Percentiles rank a stretch among this genome's conserved stretches.
phyloP scores from a whole-genome alignment of 1,139 yeast species.

The Debaryomyces udenii region DNA sequence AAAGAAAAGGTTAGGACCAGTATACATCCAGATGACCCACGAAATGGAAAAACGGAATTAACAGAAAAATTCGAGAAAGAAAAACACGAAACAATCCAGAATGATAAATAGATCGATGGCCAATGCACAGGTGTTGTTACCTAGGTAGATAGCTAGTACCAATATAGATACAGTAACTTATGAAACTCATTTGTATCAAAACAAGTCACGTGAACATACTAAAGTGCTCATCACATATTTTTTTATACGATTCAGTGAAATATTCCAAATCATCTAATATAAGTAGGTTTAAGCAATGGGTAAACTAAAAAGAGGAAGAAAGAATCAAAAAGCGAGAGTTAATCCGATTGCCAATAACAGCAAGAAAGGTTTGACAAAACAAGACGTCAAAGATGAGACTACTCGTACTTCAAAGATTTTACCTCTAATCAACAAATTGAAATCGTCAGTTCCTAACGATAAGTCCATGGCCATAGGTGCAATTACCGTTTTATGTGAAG shows the following conservation, averaged over 20 bases:
- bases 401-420: conserved; percentile 59
- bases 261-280: too few relatives aligned
- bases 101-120: neutral
- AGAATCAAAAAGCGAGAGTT: conserved; percentile 55
- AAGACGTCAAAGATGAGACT: conserved; percentile 46
- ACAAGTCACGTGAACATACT: neutral
- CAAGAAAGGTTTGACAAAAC: conserved; percentile 20
- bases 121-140: neutral
- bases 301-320: conserved; percentile 71
- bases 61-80: conserved; percentile 3
- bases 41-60: conserved; percentile 57
- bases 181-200: neutral
- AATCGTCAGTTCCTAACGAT: conserved; percentile 68
- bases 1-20: conserved; percentile 28
- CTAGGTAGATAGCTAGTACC: neutral
- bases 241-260: neutral
- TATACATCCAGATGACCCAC: conserved; percentile 24
- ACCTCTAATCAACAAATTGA: conserved; percentile 68
- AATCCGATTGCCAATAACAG: conserved; percentile 47
- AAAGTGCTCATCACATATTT: conserved; percentile 9
- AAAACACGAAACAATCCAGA: conserved; percentile 5
- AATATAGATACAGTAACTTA: neutral
- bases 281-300: conserved; percentile 52
- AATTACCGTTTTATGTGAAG: conserved; percentile 72
- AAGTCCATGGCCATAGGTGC: conserved; percentile 78